Base-by-base conservation (phyloP, 2,329 filamentous ascomycete genomes). In the Chaetomium strumarium region DNA sequence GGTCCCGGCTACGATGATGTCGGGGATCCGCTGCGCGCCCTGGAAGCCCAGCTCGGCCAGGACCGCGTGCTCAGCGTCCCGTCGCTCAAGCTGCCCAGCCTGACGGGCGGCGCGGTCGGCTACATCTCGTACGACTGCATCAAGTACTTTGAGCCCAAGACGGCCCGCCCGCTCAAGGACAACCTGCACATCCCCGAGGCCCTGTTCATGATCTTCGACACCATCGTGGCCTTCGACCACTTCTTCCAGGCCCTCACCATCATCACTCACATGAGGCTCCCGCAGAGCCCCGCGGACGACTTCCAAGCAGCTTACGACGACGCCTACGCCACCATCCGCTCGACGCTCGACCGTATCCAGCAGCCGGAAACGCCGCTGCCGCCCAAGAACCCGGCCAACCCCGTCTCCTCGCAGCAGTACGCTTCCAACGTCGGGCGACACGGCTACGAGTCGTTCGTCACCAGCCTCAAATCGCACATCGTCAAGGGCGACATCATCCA, bases 61-160 rank as follows among this genome's bases (percentile, higher is more conserved):
- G 86, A 84, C 68, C 81, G 88, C 24, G 88, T 96, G 58, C 87
- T 90, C 33, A 81, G 88, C 38, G 82, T 99, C 3, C 91, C 93
- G 0, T 88, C 85, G 1, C 74, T 97, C 64, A 81, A 80, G 63
- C 78, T 99, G 36, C 93, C 93, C 47, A 88, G 89, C 24, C 75
- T 99, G 72, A 89, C 88, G 0, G 93, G 91, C 38, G 93, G 93
- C 46, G 93, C 91, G 12, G 90, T 99, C 63, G 93, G 93, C 55
- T 99, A 97, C 68, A 90, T 97, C 6, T 91, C 91, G 49, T 99
- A 99, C 67, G 93, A 99, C 68, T 99, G 93, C 69, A 89, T 99
- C 63, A 85, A 86, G 66, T 97, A 97, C 72, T 99, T 99, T 62
- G 93, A 99, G 76, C 93, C 93, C 56, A 95, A 91, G 78, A 97